Base-by-base conservation (phyloP, 169 alveolate species). In the Eimeria falciformis region DNA sequence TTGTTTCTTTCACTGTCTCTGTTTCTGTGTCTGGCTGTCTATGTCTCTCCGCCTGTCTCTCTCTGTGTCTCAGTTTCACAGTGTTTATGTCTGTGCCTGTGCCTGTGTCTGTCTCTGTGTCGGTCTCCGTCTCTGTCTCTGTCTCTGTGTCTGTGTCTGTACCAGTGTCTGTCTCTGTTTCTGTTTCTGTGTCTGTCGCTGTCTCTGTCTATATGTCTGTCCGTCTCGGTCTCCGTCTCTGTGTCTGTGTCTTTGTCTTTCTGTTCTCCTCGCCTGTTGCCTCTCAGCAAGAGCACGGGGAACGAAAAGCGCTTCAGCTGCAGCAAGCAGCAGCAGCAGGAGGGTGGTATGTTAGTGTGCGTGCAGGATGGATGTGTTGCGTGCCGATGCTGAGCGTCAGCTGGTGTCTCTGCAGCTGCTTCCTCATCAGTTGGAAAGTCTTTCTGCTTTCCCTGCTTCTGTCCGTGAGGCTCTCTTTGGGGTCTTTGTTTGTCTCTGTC, bases 401-500 rank as follows among this genome's bases (percentile, higher is more conserved):
- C 68, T 84, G 55, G 45, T 84, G 53, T 69, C 91, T 23, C 83
- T 84, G 50, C 91, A 84, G 91, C 53, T 62, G 68, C 77, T 84
- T 53, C 91, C 91, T 5, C 66, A 53, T 11, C 77, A 62, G 37
- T 65, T 45, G 25, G 91, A 84, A 37, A 81, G 91, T 65, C 69
- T 84, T 37, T 50, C 58, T 21, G 9, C 91, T 27, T 55, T 84
- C 7, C 68, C 69, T 27, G 56, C 83, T 11, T 62, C 82, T 46
- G 43, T 69, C 47, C 33, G 91, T n/a, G 91, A 84, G 55, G 50
- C 82, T 21, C 69, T 84, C 43, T 71, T 84, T 27, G 91, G 91
- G 25, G 73, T 84, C 11, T 84, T 84, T 65, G 91, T 84, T 23
- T 84, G 91, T 21, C 91, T 84, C 71, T 84, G 91, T 29, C 75